phyloP scores from a whole-genome alignment of 2,329 filamentous ascomycete genomes.

The Ascochyta koolunga region DNA sequence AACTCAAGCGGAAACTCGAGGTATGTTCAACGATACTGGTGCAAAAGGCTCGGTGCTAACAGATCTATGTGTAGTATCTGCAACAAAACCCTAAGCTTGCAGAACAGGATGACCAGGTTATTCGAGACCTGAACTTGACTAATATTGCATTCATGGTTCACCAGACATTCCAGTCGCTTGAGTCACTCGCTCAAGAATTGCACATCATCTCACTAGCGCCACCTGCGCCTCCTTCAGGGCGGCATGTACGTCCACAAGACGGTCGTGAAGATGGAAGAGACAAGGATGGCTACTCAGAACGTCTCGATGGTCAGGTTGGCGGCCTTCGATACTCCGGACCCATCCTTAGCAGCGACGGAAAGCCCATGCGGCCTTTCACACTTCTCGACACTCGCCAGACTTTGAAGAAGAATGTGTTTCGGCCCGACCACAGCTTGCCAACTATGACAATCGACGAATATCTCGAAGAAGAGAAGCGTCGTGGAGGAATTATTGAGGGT shows the following conservation, averaged over 20 bases:
- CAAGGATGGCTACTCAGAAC: conserved; percentile 69
- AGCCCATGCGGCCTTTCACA: conserved; percentile 89
- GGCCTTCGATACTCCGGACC: conserved; percentile 65
- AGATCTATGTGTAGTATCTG: conserved; percentile 57
- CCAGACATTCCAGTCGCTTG: conserved; percentile 83
- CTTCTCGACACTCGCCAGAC: conserved; percentile 78
- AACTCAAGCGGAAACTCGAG: conserved; percentile 81
- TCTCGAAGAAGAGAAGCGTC: conserved; percentile 82
- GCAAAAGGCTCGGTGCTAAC: conserved; percentile 4
- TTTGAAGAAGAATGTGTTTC: conserved; percentile 80
- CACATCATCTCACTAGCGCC: conserved; percentile 81
- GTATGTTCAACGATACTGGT: conserved; percentile 46
- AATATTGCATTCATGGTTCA: conserved; percentile 76
- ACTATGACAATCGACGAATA: conserved; percentile 99
- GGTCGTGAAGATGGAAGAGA: conserved; percentile 55
- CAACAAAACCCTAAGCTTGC: conserved; percentile 64
- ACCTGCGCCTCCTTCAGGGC: conserved; percentile 52
- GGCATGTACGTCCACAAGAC: conserved; percentile 49
- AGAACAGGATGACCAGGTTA: conserved; percentile 82
- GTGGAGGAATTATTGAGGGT: conserved; percentile 89
- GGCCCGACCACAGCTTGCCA: conserved; percentile 87
- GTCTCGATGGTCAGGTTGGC: conserved; percentile 66
- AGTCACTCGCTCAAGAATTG: conserved; percentile 82
- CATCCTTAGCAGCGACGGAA: conserved; percentile 77
- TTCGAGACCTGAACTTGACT: conserved; percentile 78